Evolutionary conservation across 83 land plant species (phyloP).

Genomic region (Thuja plicata): DNA sequence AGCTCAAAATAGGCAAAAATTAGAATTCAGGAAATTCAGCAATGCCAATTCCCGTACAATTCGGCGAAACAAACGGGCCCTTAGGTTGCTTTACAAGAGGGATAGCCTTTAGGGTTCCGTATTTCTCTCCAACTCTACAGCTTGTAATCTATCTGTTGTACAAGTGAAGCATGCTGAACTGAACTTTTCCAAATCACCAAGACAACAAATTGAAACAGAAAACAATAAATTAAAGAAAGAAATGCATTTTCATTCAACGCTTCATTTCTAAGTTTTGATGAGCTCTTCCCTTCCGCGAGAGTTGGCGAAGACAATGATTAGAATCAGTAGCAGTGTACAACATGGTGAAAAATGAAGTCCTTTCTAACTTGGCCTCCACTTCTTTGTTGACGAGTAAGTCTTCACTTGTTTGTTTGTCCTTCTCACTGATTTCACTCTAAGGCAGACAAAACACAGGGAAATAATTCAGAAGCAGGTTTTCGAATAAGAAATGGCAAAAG

Average conservation of each 20-base stretch:
- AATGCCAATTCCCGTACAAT: no score
- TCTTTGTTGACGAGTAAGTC: no score
- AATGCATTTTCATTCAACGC: background rate
- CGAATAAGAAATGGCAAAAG: slow-evolving; percentile 41
- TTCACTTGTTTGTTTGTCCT: background rate
- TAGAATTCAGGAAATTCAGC: no score
- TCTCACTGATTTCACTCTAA: background rate
- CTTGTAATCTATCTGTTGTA: no score
- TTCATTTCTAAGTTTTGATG: background rate
- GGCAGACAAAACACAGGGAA: background rate
- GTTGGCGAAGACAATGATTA: background rate
- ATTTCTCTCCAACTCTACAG: no score
- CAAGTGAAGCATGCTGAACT: no score
- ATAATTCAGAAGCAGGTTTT: background rate
- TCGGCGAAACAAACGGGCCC: no score
- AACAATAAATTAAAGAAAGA: background rate
- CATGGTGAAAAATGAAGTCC: background rate
- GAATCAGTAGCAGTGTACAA: background rate
- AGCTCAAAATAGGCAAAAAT: no score
- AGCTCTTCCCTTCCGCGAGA: background rate
- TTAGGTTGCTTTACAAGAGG: no score
- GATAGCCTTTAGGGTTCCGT: no score
- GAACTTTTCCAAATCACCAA: no score
- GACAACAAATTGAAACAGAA: no score
- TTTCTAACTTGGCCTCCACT: background rate